Evolutionary conservation across 352 stramenopile species (phyloP), one percentile per base, ranked within the genome.

Genomic region (Proteromonas lacertae): DNA sequence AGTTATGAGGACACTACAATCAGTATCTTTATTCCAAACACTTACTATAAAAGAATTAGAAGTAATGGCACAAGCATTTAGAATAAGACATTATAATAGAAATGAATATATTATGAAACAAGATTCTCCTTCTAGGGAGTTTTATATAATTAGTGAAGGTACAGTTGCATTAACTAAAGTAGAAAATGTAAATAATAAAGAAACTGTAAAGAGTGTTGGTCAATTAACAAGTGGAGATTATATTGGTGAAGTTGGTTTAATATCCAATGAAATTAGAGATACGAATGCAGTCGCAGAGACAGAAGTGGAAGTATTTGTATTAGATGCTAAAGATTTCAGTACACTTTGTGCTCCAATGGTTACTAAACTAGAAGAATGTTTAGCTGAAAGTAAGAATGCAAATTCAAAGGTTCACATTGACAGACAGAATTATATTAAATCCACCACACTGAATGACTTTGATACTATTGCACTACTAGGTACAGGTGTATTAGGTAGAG

Each of bases 401-500:
- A n/a, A n/a, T n/a, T n/a, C n/a, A n/a, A n/a, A n/a, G n/a, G n/a
- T n/a, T n/a, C n/a, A n/a, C n/a, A n/a, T n/a, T n/a, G n/a, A n/a
- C n/a, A n/a, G n/a, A n/a, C n/a, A n/a, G n/a, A 29, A n/a, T 10
- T 12, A 9, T 10, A 31, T 31, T 26, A 21, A 35, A 40, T 25
- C n/a, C n/a, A n/a, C 40, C 2, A 6, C 7, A 3, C 34, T 44
- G n/a, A 28, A 7, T 19, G 32, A 35, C 6, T 44, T 44, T 7
- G 4, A 34, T 2, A 25, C 6, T 23, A 12, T 44, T 9, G 35
- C 69, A 36, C 86, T 80, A 32, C 69, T 96, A 14, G 84, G 84
- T 21, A 82, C 75, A n/a, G 84, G 83, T 19, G 91, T 79, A 0
- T 96, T 96, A 45, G 83, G 81, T 1, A 65, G 82, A 23, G 83